These are phyloP conservation scores for Epichloe bromicola DNA, from an alignment of 2,329 filamentous ascomycete genomes.

Conservation along the genomic window DNA sequence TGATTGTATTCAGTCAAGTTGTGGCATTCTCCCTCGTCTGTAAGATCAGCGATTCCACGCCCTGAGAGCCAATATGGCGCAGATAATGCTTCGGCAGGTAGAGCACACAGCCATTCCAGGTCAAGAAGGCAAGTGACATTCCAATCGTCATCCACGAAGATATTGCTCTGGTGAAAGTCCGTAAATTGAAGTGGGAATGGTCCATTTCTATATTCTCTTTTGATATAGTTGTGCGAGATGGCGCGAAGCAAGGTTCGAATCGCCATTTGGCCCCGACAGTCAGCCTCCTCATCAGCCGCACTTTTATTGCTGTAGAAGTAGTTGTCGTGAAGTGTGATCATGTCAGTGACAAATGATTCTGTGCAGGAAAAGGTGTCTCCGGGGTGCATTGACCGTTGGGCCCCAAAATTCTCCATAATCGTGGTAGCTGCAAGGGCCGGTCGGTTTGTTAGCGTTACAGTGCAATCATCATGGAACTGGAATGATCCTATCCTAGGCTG, in stretches of 20 bases:
- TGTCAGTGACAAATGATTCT: constrained; percentile 15
- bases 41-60: constrained; percentile 9
- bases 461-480: constrained; percentile 17
- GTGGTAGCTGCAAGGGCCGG: constrained; percentile 13
- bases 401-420: constrained; percentile 21
- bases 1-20: constrained; percentile 7
- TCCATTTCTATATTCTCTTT: constrained; percentile 12
- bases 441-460: constrained; percentile 15
- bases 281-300: constrained; percentile 10
- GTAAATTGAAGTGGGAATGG: constrained; percentile 18
- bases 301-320: constrained; percentile 14
- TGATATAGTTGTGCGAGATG: constrained; percentile 14
- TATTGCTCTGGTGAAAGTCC: constrained; percentile 21
- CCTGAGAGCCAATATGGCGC: constrained; percentile 13
- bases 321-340: constrained; percentile 13
- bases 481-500: constrained; percentile 18
- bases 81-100: constrained; percentile 9
- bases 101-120: constrained; percentile 22
- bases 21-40: constrained; percentile 1
- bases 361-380: constrained; percentile 18
- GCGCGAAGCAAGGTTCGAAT: constrained; percentile 11
- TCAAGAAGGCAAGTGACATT: constrained; percentile 22
- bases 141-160: constrained; percentile 23
- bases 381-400: constrained; percentile 15
- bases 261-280: constrained; percentile 19